These are phyloP conservation scores for Ophiostoma ulmi DNA, from an alignment of 2,329 filamentous ascomycete species.

Conservation along the genomic window DNA sequence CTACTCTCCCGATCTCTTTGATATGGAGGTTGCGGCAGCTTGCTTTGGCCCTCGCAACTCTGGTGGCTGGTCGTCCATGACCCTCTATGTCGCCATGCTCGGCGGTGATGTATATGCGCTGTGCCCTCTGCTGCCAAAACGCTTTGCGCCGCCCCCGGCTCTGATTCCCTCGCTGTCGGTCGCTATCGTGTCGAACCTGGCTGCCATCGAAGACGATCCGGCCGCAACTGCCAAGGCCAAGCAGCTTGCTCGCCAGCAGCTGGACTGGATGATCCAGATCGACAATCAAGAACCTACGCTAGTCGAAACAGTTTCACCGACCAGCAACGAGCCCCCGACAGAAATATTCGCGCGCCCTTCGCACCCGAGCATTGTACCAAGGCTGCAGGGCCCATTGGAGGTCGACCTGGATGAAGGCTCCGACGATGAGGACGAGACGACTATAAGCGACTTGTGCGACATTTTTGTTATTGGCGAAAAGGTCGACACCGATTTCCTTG, in stretches of 20 bases:
- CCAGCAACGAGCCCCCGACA: conserved; percentile 44
- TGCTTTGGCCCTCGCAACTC: conserved; percentile 64
- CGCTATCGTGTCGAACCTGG: conserved; percentile 71
- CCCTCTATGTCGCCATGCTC: conserved; percentile 92
- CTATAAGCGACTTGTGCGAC: conserved; percentile 55
- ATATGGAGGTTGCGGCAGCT: conserved; percentile 90
- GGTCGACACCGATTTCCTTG: conserved; percentile 54
- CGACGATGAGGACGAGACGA: conserved; percentile 52
- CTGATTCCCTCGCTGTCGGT: conserved; percentile 78
- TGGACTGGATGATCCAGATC: conserved; percentile 63
- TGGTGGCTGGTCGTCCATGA: conserved; percentile 94
- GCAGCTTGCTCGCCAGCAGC: conserved; percentile 57
- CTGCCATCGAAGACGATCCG: conserved; percentile 56
- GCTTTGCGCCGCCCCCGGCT: conserved; percentile 73
- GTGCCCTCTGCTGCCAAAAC: conserved; percentile 80
- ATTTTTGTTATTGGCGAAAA: conserved; percentile 60
- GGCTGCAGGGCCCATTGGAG: conserved; percentile 58
- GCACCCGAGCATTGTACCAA: conserved; percentile 54
- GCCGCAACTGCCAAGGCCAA: conserved; percentile 48
- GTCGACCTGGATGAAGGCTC: conserved; percentile 49
- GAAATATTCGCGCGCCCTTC: conserved; percentile 55
- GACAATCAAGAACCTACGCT: conserved; percentile 57
- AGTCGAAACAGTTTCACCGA: conserved; percentile 39
- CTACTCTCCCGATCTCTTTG: conserved; percentile 82
- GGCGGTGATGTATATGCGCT: conserved; percentile 90